phyloP scores from a whole-genome alignment of 345 rosid genomes.

The Luvunga scandens region DNA sequence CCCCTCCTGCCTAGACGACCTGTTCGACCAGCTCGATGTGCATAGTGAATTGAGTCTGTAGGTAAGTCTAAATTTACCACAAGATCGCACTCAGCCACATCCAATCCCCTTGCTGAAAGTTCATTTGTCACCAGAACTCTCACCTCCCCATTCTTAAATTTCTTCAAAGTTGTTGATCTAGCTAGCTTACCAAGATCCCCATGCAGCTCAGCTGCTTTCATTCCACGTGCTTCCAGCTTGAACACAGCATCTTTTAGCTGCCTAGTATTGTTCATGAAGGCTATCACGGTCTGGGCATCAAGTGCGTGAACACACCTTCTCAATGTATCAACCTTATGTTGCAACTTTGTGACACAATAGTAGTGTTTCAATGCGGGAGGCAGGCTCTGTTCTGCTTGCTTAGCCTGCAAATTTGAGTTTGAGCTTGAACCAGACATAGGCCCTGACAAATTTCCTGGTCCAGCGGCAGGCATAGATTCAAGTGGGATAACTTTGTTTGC shows the following conservation, averaged over 20 bases:
- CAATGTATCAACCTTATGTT: constrained; percentile 81
- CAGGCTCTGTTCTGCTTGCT: constrained; percentile 61
- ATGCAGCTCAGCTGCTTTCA: constrained; percentile 77
- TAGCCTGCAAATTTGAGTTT: constrained; percentile 40
- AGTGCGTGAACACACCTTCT: constrained; percentile 91
- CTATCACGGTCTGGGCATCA: constrained; percentile 78
- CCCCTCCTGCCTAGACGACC: constrained; percentile 92
- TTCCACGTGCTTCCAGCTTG: constrained; percentile 89
- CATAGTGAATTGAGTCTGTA: constrained; percentile 74
- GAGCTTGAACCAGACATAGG: constrained; percentile 36
- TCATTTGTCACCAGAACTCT: constrained; percentile 84
- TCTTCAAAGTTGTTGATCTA: constrained; percentile 76
- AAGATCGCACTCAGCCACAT: constrained; percentile 85
- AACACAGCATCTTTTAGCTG: constrained; percentile 90
- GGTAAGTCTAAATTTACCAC: constrained; percentile 88
- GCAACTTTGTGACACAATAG: constrained; percentile 67
- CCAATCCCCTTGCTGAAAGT: constrained; percentile 94
- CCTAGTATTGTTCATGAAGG: constrained; percentile 84
- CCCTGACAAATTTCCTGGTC: constrained; percentile 43
- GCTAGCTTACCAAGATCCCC: constrained; percentile 95
- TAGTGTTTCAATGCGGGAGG: constrained; percentile 87
- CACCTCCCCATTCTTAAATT: constrained; percentile 81
- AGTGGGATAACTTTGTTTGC: constrained; percentile 62
- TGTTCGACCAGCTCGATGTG: constrained; percentile 88
- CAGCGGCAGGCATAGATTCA: constrained; percentile 47